phyloP scores from a whole-genome alignment of 2,329 filamentous ascomycete species.

The Metarhizium humberi region DNA sequence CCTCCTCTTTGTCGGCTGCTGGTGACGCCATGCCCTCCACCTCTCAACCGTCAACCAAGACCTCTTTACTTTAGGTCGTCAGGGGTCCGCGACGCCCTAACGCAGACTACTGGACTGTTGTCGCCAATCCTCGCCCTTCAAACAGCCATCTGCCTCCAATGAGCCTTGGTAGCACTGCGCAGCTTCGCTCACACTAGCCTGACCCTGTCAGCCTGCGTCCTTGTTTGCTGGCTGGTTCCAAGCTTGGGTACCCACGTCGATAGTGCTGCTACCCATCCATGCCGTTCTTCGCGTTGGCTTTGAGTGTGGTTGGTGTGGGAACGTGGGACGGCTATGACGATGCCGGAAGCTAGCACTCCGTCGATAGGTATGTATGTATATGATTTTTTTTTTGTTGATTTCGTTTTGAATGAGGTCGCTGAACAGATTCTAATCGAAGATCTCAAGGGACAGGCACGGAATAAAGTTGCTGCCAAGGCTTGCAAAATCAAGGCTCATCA shows the following conservation, averaged over 20 bases:
- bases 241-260: background rate
- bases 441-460: no score
- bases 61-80: background rate
- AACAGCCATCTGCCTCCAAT: background rate
- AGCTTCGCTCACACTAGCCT: background rate
- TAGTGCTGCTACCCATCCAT: background rate
- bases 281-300: background rate
- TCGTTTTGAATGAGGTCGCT: background rate
- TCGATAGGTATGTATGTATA: background rate
- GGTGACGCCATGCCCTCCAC: background rate
- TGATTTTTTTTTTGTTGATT: background rate
- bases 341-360: background rate
- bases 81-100: constrained; percentile 1
- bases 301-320: background rate
- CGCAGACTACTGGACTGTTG: background rate
- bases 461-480: no score
- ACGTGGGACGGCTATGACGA: background rate
- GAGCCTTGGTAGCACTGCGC: background rate
- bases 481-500: no score
- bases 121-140: background rate
- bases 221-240: background rate
- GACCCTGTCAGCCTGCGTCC: background rate
- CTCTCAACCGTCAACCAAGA: no score
- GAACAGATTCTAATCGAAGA: no score
- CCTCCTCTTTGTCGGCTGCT: background rate